Evolutionary conservation across 148 eudicot genomes (phyloP), one percentile per base, ranked within the genome.

Genomic region (Spergularia marina): DNA sequence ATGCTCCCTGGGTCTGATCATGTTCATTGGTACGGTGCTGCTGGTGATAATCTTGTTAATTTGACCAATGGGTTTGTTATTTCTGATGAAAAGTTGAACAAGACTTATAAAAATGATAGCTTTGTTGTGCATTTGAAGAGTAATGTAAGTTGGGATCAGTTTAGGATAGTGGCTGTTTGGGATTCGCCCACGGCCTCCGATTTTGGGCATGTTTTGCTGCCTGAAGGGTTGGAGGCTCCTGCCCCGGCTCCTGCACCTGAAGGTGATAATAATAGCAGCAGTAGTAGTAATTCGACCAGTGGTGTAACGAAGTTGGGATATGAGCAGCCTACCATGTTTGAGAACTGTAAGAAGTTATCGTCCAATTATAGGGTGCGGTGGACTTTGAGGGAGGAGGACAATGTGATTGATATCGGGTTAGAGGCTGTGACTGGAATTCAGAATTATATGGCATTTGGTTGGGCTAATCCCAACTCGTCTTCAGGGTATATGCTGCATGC

Each of bases 381-480:
- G 98, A 94, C 90, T 6, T 80, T 94, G 80, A 86, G 78, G 49
- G 80, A 78, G 74, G 86, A 79, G 61, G 91, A 87, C 61, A 76
- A 84, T 74, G 39, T 74, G 83, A 84, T 94, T 21, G 97, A 91
- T 76, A 80, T 94, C 44, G 98, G 98, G 18, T 81, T 94, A 74
- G 98, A 94, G 80, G 98, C 89, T 10, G 88, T 82, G 12, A 82
- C 84, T 21, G 90, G 84, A 73, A 82, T 75, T 81, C 89, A 84
- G 88, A 82, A 91, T 77, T 94, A 94, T 56, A 87, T 94, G 93
- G 98, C 89, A 12, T 94, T 94, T 72, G 98, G 98, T 41, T 94
- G 98, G 98, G 98, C 98, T 8, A 84, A 88, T 62, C 94, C 94
- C 0, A 84, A 80, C 55, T 77, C 87, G 17, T 68, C 87, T 0